phyloP scores from a whole-genome alignment of 2,329 filamentous ascomycete species.

The Aspergillus carbonarius region DNA sequence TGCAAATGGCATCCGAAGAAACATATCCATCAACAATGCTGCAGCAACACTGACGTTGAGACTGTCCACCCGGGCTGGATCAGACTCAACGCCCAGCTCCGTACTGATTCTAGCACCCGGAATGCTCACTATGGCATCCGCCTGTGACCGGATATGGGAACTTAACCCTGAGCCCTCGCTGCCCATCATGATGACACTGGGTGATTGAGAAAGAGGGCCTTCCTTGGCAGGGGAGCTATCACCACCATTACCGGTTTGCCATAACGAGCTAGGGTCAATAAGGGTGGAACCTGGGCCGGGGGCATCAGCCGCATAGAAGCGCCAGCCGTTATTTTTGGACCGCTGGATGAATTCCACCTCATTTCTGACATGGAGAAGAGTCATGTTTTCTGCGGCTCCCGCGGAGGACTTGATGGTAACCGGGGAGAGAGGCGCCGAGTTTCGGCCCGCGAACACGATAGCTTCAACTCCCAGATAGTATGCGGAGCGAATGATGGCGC shows the following conservation, averaged over 20 bases:
- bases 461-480: constrained; percentile 89
- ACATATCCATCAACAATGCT: constrained; percentile 61
- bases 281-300: constrained; percentile 33
- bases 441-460: constrained; percentile 71
- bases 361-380: constrained; percentile 68
- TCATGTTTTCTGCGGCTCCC: constrained; percentile 79
- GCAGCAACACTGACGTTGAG: constrained; percentile 91
- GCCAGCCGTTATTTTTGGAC: constrained; percentile 74
- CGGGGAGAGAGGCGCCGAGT: constrained; percentile 71
- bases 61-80: constrained; percentile 69
- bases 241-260: constrained; percentile 24
- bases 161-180: constrained; percentile 75
- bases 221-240: constrained; percentile 43
- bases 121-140: constrained; percentile 66
- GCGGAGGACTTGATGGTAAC: constrained; percentile 83
- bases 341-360: constrained; percentile 67
- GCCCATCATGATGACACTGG: constrained; percentile 78
- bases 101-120: constrained; percentile 51
- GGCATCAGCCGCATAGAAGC: constrained; percentile 71
- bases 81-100: constrained; percentile 30
- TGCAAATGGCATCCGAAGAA: constrained; percentile 36
- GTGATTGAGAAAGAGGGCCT: constrained; percentile 51
- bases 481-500: constrained; percentile 82
- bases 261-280: constrained; percentile 17
- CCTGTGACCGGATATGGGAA: constrained; percentile 62